phyloP scores from a whole-genome alignment of 1,139 yeast genomes.

The Diutina neorugosa region DNA sequence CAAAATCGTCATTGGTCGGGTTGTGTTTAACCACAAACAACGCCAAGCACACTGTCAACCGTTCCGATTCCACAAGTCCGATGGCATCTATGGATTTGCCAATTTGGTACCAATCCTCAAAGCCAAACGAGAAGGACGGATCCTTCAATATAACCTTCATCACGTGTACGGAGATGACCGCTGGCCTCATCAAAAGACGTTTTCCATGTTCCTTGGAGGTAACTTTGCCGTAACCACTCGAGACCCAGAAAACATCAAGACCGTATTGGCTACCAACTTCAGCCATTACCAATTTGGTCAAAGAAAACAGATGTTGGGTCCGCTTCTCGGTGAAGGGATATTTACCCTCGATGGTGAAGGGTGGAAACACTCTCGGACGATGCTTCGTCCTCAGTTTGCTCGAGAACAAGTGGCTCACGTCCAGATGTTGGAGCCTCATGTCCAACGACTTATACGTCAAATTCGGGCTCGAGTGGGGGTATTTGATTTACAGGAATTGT shows the following conservation, averaged over 20 bases:
- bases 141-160: neutral
- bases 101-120: neutral
- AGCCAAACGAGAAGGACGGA: neutral
- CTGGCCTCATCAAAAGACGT: neutral
- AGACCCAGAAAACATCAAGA: slow-evolving; percentile 25
- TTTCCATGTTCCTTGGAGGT: neutral
- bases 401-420: slow-evolving; percentile 4
- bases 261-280: slow-evolving; percentile 16
- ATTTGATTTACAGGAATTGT: slow-evolving; percentile 4
- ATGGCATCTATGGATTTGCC: neutral
- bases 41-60: neutral
- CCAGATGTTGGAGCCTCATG: slow-evolving; percentile 1
- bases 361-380: slow-evolving; percentile 2
- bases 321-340: slow-evolving; percentile 44
- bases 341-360: slow-evolving; percentile 20
- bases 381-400: slow-evolving; percentile 4
- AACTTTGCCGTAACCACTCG: neutral
- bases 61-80: neutral
- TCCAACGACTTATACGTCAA: neutral
- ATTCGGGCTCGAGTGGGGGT: neutral
- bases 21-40: neutral
- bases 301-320: slow-evolving; percentile 29
- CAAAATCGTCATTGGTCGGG: neutral
- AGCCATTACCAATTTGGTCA: slow-evolving; percentile 32
- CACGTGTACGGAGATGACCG: neutral